Base-by-base conservation (phyloP, 768 basidiomycete species). In the Dacryopinax primogenitus region DNA sequence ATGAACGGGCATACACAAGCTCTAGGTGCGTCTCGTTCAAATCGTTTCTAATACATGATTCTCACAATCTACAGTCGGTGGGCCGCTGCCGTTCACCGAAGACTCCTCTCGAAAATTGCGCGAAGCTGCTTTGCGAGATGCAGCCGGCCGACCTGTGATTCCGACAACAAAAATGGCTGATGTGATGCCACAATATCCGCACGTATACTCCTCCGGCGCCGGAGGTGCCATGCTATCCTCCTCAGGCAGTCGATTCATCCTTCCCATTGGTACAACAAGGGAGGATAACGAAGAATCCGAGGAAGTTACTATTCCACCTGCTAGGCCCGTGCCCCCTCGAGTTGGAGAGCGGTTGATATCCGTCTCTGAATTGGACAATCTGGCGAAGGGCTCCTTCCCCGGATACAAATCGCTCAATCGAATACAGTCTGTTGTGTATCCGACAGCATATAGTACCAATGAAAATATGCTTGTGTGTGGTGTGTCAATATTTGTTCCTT, bases 381-480 rank as follows among this genome's bases (percentile, higher is more conserved):
- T 98, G 7, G 85, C 86, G 0, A 80, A 77, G 71, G 88, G 89
- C 4, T 94, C 89, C 33, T 97, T 98, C 76, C 82, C 88, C 11
- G 94, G 89, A 32, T 99, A 98, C 71, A 77, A 80, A 33, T 80
- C 86, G 11, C 78, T 99, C 68, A 99, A 99, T 73, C 82, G 96
- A 68, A 88, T 99, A 66, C 96, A 99, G 73, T 94, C 92, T 0
- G 92, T 97, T 67, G 86, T 98, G 21, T 97, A 87, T 76, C 86
- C 88, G 0, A 90, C 90, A 1, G 96, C 94, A 0, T 97, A 95
- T 74, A 79, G 83, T n/a, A 87, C 91, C 0, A 98, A 96, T 69
- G 96, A 97, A 76, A 99, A 99, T 72, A 83, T 99, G 78, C 84
- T 99, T 28, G 81, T 99, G 36, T 94, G 92, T 72, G 92, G 90